phyloP scores from a whole-genome alignment of 1,284 basidiomycete species.

The Lentinus polychrous region DNA sequence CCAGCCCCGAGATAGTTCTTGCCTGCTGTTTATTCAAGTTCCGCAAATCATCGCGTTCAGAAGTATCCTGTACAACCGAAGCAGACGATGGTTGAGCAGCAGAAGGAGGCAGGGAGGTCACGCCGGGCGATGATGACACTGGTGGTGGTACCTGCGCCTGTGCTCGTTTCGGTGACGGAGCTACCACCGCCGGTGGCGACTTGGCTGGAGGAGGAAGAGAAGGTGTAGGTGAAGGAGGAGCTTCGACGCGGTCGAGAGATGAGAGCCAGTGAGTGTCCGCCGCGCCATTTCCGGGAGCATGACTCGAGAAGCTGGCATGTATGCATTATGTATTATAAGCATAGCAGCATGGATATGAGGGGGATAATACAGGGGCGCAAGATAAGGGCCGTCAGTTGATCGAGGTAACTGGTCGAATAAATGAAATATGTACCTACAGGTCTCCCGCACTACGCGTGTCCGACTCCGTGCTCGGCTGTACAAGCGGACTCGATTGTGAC shows the following conservation, averaged over 20 bases:
- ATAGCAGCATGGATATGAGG: neutral
- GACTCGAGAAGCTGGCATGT: conserved; percentile 21
- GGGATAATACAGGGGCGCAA: neutral
- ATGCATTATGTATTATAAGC: neutral
- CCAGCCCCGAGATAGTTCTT: conserved; percentile 59
- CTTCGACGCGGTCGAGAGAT: conserved; percentile 44
- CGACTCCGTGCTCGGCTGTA: conserved; percentile 4
- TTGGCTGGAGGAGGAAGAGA: conserved; percentile 10
- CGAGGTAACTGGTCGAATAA: neutral
- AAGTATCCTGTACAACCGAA: neutral
- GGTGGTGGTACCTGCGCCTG: conserved; percentile 2
- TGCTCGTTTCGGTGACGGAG: conserved; percentile 1
- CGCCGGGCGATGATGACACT: conserved; percentile 1
- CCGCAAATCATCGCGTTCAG: conserved; percentile 27
- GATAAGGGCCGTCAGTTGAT: neutral
- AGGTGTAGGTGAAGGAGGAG: conserved; percentile 20
- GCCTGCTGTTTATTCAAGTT: conserved; percentile 44
- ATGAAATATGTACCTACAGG: conserved; percentile 21
- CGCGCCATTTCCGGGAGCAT: conserved; percentile 11
- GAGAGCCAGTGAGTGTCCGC: conserved; percentile 51
- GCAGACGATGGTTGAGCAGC: conserved; percentile 7
- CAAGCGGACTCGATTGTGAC: neutral
- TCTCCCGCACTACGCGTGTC: conserved; percentile 19
- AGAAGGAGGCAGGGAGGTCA: conserved; percentile 8
- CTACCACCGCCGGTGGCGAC: neutral